Conservation (phyloP, 2,329 filamentous ascomycete species). For the Phialophora macrospora region DNA sequence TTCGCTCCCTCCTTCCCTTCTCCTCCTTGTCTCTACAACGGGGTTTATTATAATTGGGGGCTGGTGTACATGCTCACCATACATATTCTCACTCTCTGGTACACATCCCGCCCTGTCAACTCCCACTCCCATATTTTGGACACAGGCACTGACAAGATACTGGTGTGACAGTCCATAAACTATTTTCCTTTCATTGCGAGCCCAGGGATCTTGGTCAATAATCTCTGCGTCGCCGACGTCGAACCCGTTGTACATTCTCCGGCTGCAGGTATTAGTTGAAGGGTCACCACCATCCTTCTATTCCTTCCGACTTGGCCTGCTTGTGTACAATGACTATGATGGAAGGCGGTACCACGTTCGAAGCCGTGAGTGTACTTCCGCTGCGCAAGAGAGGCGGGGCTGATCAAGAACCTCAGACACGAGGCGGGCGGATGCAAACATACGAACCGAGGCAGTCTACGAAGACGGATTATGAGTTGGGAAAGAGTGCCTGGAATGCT, state of each 20-base stretch:
- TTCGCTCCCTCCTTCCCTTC: slow-evolving; percentile 34
- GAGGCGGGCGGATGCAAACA: slow-evolving; percentile 20
- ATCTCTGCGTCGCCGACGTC: background rate
- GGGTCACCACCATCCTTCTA: background rate
- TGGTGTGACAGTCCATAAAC: slow-evolving; percentile 17
- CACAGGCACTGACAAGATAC: slow-evolving; percentile 8
- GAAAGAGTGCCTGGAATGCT: slow-evolving; percentile 50
- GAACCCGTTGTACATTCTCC: background rate
- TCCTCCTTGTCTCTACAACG: slow-evolving; percentile 31
- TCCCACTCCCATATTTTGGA: background rate
- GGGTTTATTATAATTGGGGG: slow-evolving; percentile 28
- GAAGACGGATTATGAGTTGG: slow-evolving; percentile 51
- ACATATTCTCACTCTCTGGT: slow-evolving; percentile 35
- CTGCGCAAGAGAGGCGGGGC: background rate
- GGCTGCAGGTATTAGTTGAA: background rate
- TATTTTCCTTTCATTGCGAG: slow-evolving; percentile 10
- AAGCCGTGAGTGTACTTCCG: slow-evolving; percentile 44
- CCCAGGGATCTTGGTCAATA: background rate
- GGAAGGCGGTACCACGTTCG: slow-evolving; percentile 45
- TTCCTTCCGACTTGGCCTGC: slow-evolving; percentile 34
- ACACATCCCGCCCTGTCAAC: slow-evolving; percentile 6
- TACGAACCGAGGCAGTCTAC: slow-evolving; percentile 26
- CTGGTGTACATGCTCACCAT: slow-evolving; percentile 34
- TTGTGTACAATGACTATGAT: slow-evolving; percentile 45
- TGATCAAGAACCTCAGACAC: slow-evolving; percentile 23